Evolutionary conservation across 345 rosid species (phyloP).

Genomic region (Nephelium lappaceum): DNA sequence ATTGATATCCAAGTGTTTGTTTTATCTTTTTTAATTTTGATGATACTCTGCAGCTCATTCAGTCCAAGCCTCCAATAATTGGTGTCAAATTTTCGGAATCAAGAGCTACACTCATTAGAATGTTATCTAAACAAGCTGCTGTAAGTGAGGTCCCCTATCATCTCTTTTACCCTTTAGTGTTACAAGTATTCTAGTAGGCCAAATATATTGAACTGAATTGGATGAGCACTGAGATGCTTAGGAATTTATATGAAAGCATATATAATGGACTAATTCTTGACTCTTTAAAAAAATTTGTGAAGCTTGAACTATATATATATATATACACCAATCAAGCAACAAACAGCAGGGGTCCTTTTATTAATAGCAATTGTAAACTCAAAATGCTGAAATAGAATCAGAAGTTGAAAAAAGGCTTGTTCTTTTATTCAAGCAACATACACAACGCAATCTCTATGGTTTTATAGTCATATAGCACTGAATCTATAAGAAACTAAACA

Average conservation of each 20-base stretch:
- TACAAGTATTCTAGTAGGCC: constrained; percentile 1
- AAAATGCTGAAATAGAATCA: constrained; percentile 5
- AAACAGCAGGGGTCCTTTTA: background rate
- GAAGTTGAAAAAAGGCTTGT: background rate
- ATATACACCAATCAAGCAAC: background rate
- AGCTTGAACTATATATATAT: background rate
- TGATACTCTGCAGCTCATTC: constrained; percentile 14
- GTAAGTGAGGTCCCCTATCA: constrained; percentile 10
- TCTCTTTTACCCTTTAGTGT: background rate
- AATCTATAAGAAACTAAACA: constrained; percentile 4
- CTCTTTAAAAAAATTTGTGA: background rate
- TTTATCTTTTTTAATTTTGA: background rate
- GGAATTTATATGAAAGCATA: background rate
- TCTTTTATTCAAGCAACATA: background rate
- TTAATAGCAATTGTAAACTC: background rate
- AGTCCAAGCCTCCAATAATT: background rate
- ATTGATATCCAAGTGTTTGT: background rate
- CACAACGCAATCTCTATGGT: background rate
- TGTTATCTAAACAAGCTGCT: constrained; percentile 6
- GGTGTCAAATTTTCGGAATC: constrained; percentile 8
- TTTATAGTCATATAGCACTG: background rate
- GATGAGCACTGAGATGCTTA: background rate
- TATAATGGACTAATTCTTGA: background rate
- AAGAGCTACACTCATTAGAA: background rate
- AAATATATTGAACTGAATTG: constrained; percentile 10